Conservation (phyloP, 2,329 filamentous ascomycete genomes). For the Cladophialophora exuberans region DNA sequence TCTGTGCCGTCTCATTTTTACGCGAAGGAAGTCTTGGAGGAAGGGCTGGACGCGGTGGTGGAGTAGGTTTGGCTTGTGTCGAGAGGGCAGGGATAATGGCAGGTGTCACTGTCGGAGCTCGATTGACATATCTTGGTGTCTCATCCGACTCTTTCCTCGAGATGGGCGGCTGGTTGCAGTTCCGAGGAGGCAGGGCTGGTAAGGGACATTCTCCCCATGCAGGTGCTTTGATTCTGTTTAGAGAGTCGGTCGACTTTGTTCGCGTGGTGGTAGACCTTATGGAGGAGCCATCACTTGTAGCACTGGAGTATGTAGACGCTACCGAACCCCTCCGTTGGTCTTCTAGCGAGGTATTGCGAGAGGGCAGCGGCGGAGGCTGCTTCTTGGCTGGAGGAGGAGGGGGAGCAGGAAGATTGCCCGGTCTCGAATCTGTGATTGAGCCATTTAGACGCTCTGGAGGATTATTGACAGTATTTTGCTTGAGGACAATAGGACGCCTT, state of each 20-base stretch:
- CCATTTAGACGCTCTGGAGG: constrained; percentile 39
- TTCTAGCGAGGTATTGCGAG: constrained; percentile 45
- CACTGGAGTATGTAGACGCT: constrained; percentile 54
- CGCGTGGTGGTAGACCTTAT: constrained; percentile 23
- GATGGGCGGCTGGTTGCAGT: constrained; percentile 28
- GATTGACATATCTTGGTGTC: constrained; percentile 44
- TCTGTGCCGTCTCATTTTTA: constrained; percentile 17
- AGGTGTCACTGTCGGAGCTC: constrained; percentile 40
- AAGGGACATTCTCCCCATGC: constrained; percentile 59
- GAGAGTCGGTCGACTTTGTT: constrained; percentile 36
- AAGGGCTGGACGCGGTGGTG: constrained; percentile 26
- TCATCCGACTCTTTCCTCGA: constrained; percentile 36
- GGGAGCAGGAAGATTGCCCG: constrained; percentile 34
- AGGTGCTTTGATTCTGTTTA: constrained; percentile 55
- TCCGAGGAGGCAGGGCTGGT: constrained; percentile 58
- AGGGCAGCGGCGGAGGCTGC: constrained; percentile 50
- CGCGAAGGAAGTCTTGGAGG: constrained; percentile 31
- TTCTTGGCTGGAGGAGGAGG: constrained; percentile 30
- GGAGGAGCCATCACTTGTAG: constrained; percentile 40
- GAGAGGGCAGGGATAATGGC: constrained; percentile 21
- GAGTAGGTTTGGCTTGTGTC: constrained; percentile 21
- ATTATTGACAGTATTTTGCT: constrained; percentile 40
- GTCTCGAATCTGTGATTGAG: constrained; percentile 37
- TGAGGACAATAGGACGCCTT: constrained; percentile 35
- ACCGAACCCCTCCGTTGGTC: constrained; percentile 45